Conservation (phyloP, 2,329 filamentous ascomycete genomes). For the Microcyclosporella mali region DNA sequence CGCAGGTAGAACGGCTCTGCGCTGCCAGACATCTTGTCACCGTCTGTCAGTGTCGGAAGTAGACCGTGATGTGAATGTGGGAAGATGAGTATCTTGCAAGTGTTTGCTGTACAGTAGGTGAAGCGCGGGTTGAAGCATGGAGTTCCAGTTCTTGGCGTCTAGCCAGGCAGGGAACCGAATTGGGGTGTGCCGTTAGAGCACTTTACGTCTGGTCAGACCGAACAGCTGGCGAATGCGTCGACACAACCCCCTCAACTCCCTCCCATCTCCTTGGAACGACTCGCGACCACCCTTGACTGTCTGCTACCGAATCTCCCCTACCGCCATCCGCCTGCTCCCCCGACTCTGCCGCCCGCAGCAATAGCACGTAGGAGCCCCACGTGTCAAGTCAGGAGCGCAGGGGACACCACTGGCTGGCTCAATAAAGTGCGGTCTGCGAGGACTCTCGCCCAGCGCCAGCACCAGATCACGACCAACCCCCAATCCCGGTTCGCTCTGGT, state of each 20-base stretch:
- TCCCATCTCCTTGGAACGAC: not conserved
- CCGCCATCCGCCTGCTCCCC: not conserved
- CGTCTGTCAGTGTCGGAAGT: not conserved
- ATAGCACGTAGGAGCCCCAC: conserved; percentile 2
- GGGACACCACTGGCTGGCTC: conserved; percentile 22
- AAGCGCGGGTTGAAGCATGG: too few relatives aligned
- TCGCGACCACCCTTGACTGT: not conserved
- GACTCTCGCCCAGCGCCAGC: too few relatives aligned
- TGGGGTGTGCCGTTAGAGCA: too few relatives aligned
- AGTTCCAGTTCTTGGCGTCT: too few relatives aligned
- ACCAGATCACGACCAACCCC: conserved; percentile 12
- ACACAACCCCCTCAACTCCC: not conserved
- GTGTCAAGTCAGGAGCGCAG: conserved; percentile 7
- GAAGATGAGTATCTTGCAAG: too few relatives aligned
- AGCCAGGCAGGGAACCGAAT: too few relatives aligned
- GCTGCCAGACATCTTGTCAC: conserved; percentile 48
- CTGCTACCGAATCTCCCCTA: not conserved
- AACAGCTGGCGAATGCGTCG: not conserved
- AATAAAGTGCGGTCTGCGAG: conserved; percentile 24
- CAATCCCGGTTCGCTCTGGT: not conserved
- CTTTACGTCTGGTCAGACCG: too few relatives aligned
- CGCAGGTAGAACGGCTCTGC: conserved; percentile 89
- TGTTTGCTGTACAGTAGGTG: too few relatives aligned
- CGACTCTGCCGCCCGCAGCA: not conserved
- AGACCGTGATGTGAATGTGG: too few relatives aligned